Conservation (phyloP, 1,139 yeast species). For the Kodamaea arcana region DNA sequence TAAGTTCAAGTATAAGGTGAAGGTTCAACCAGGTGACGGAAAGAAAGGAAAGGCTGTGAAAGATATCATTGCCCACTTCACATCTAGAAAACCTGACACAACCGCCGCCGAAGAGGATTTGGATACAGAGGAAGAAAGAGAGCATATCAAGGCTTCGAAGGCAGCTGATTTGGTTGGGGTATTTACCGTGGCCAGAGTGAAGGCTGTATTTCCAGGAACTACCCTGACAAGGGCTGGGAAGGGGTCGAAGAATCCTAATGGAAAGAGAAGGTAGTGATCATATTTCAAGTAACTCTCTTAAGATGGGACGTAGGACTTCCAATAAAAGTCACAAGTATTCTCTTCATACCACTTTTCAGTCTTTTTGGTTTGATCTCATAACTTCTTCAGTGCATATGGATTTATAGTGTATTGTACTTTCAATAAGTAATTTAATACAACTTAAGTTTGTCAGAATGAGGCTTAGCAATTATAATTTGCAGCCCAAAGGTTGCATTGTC, state of each 20-base stretch:
- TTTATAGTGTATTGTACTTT: too few relatives aligned
- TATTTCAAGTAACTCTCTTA: too few relatives aligned
- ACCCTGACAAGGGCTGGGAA: constrained; percentile 5
- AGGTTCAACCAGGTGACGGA: constrained; percentile 79
- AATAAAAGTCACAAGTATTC: too few relatives aligned
- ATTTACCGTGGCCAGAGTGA: constrained; percentile 39
- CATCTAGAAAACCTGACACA: constrained; percentile 52
- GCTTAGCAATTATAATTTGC: too few relatives aligned
- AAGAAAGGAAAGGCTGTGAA: constrained; percentile 85
- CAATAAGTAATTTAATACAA: too few relatives aligned
- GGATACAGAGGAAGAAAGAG: constrained; percentile 74
- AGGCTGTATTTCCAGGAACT: constrained; percentile 34
- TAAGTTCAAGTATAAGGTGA: constrained; percentile 76
- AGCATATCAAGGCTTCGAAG: constrained; percentile 52
- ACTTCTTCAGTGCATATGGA: too few relatives aligned
- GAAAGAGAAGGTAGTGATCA: constrained; percentile 2
- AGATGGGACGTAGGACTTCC: too few relatives aligned
- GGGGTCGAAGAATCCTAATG: constrained; percentile 1
- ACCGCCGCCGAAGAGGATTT: constrained; percentile 46
- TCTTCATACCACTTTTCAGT: too few relatives aligned
- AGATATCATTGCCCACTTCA: constrained; percentile 61
- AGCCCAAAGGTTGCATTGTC: too few relatives aligned
- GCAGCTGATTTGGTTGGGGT: constrained; percentile 43
- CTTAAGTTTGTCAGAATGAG: too few relatives aligned
- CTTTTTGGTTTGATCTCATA: too few relatives aligned